These are phyloP conservation scores for Retiboletus fuscus DNA, from an alignment of 1,284 basidiomycete genomes.

Conservation along the genomic window DNA sequence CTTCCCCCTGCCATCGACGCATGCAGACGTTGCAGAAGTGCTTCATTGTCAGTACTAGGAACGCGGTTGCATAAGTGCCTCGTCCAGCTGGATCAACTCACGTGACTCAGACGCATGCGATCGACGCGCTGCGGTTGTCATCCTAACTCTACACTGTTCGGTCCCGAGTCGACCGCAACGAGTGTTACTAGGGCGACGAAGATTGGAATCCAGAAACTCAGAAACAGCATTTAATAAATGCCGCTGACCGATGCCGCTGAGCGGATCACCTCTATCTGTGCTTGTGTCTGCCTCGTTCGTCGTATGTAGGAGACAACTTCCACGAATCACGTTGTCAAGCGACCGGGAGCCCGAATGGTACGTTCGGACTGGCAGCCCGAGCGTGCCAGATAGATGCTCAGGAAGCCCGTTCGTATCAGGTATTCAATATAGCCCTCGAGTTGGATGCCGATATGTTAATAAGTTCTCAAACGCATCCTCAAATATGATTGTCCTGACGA, in stretches of 20 bases:
- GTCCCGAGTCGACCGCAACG: slow-evolving; percentile 22
- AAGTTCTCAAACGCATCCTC: neutral
- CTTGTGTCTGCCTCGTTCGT: neutral
- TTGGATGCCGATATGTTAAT: neutral
- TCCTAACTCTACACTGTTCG: slow-evolving; percentile 12
- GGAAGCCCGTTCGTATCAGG: neutral
- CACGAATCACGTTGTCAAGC: neutral
- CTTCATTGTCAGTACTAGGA: neutral
- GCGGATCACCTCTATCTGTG: slow-evolving; percentile 32
- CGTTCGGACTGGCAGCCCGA: neutral
- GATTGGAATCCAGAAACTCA: slow-evolving; percentile 25
- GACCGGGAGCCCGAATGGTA: neutral
- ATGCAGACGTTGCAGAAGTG: neutral
- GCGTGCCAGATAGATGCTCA: too few species aligned
- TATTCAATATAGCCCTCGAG: neutral
- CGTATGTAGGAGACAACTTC: neutral
- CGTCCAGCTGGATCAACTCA: neutral
- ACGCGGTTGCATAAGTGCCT: neutral
- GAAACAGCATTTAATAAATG: slow-evolving; percentile 22
- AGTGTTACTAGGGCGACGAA: neutral
- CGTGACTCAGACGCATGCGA: neutral
- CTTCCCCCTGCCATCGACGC: neutral
- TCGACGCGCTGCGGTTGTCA: neutral
- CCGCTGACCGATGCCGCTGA: slow-evolving; percentile 18
- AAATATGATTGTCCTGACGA: neutral